Percentiles rank a stretch among this genome's conserved stretches.
These are phyloP conservation scores for Tricholoma saponaceum DNA, from an alignment of 768 basidiomycete genomes.

Conservation along the genomic window DNA sequence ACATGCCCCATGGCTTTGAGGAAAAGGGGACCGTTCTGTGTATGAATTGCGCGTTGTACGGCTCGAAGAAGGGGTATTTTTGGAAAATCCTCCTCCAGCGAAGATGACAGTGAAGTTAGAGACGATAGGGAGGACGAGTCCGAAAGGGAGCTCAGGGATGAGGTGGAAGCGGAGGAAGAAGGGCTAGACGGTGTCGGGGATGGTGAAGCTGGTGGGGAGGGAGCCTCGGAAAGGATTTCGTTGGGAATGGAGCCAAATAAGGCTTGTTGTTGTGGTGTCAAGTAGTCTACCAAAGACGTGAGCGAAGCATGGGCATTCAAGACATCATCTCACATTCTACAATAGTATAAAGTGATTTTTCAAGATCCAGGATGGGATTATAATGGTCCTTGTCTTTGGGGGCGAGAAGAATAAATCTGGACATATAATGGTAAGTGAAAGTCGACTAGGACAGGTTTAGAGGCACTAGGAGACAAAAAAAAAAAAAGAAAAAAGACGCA, in stretches of 20 bases:
- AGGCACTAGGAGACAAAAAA: neutral
- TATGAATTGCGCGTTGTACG: constrained; percentile 66
- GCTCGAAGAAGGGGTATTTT: constrained; percentile 43
- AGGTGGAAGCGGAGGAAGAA: constrained; percentile 24
- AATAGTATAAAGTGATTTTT: constrained; percentile 67
- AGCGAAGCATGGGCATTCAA: constrained; percentile 4
- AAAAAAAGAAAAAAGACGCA: too few relatives aligned
- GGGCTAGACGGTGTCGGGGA: constrained; percentile 37
- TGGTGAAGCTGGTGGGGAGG: constrained; percentile 31
- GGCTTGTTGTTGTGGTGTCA: constrained; percentile 59
- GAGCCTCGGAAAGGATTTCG: constrained; percentile 37
- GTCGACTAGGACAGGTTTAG: neutral
- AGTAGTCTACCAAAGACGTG: constrained; percentile 44
- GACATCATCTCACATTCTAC: constrained; percentile 52
- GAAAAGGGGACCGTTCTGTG: constrained; percentile 70
- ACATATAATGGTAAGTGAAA: neutral
- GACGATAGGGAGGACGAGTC: constrained; percentile 27
- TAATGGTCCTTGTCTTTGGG: constrained; percentile 87
- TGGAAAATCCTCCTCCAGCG: constrained; percentile 17
- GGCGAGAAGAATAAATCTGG: constrained; percentile 70
- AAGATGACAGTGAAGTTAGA: constrained; percentile 26
- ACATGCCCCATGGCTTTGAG: constrained; percentile 55
- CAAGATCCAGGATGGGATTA: constrained; percentile 78
- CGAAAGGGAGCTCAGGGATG: constrained; percentile 23
- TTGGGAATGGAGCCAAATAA: constrained; percentile 66